Evolutionary conservation across 768 basidiomycete species (phyloP).

Genomic region (Xerocomellus intermedius): DNA sequence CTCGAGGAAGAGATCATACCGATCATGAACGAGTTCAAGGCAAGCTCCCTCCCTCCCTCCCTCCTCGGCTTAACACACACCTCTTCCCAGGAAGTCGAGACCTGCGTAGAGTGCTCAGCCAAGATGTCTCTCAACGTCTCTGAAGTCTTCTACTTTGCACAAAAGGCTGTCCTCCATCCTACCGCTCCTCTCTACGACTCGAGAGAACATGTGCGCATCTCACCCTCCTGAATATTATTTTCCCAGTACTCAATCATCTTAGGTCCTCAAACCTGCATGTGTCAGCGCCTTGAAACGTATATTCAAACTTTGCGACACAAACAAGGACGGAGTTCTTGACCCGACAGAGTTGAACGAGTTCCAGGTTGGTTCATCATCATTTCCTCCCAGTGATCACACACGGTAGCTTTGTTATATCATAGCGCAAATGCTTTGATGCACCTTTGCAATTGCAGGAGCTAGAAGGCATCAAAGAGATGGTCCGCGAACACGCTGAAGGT

Average conservation of each 20-base stretch:
- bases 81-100: conserved; percentile 84
- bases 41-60: conserved; percentile 27
- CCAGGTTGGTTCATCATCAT: conserved; percentile 54
- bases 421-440: conserved; percentile 95
- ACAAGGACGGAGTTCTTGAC: conserved; percentile 92
- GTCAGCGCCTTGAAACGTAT: conserved; percentile 85
- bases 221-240: neutral
- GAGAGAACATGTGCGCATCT: conserved; percentile 76
- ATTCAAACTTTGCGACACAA: conserved; percentile 93
- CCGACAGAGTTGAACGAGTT: conserved; percentile 94
- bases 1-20: conserved; percentile 93
- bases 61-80: conserved; percentile 4
- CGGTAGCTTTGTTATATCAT: neutral
- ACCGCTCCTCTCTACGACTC: conserved; percentile 97
- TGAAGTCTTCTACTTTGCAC: conserved; percentile 97
- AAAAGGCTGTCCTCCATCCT: conserved; percentile 95
- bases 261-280: conserved; percentile 93
- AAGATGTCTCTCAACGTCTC: conserved; percentile 88
- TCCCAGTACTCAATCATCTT: conserved; percentile 9
- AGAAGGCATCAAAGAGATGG: conserved; percentile 94
- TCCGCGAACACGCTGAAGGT: conserved; percentile 72
- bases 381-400: neutral
- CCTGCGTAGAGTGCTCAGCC: conserved; percentile 97
- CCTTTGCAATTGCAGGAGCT: conserved; percentile 91
- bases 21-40: conserved; percentile 99